Evolutionary conservation across 495 filamentous ascomycete species (phyloP).

Genomic region (Extremus antarcticus): DNA sequence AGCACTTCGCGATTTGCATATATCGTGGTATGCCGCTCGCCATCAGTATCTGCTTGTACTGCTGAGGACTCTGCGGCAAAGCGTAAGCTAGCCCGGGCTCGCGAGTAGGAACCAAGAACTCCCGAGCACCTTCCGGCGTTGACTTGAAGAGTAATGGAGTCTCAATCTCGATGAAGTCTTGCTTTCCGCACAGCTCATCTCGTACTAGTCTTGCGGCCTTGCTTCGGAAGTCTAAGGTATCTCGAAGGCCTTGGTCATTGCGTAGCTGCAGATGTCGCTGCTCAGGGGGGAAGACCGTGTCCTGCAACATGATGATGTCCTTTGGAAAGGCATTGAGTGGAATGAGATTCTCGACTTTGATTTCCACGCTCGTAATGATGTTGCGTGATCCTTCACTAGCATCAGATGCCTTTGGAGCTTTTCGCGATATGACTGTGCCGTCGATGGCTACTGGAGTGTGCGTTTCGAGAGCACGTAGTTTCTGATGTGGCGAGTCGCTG

Average conservation of each 20-base stretch:
- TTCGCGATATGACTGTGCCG: slow-evolving; percentile 14
- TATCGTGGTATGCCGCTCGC: slow-evolving; percentile 72
- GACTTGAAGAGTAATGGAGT: slow-evolving; percentile 95
- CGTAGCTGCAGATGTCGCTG: slow-evolving; percentile 79
- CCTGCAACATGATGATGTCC: slow-evolving; percentile 60
- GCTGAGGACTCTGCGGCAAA: slow-evolving; percentile 89
- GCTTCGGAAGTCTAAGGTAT: slow-evolving; percentile 51
- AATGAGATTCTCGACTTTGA: slow-evolving; percentile 52
- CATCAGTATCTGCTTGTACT: slow-evolving; percentile 98
- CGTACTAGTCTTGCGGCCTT: slow-evolving; percentile 42
- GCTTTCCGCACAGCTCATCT: slow-evolving; percentile 36
- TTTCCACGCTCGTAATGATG: slow-evolving; percentile 41
- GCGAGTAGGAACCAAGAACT: slow-evolving; percentile 90
- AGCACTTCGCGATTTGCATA: slow-evolving; percentile 88
- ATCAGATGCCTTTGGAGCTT: slow-evolving; percentile 1
- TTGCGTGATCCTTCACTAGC: neutral
- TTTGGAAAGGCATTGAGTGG: slow-evolving; percentile 65
- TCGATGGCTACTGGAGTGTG: slow-evolving; percentile 14
- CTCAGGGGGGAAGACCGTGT: slow-evolving; percentile 59
- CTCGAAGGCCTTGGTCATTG: slow-evolving; percentile 48
- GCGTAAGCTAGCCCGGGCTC: slow-evolving; percentile 69
- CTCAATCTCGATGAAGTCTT: slow-evolving; percentile 68
- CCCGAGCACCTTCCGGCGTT: slow-evolving; percentile 87
- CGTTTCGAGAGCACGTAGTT: slow-evolving; percentile 4
- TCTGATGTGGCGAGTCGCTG: slow-evolving; percentile 11